These are phyloP conservation scores for Aspergillus sp. DNA, from an alignment of 2,329 filamentous ascomycete species.

Conservation along the genomic window DNA sequence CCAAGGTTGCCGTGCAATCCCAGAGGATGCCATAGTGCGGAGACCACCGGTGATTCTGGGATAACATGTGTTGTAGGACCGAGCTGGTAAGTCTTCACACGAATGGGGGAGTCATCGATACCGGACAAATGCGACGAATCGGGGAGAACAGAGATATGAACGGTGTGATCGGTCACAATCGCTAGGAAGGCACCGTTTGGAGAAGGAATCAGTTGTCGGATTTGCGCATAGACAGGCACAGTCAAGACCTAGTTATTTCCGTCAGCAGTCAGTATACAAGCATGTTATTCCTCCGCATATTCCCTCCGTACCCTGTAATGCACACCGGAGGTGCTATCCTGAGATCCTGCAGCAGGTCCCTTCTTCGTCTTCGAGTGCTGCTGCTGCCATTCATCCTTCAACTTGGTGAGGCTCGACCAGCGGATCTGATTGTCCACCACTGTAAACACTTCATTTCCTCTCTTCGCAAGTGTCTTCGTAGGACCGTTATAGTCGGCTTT, in stretches of 20 bases:
- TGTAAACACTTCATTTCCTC: slow-evolving; percentile 82
- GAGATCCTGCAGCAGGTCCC: slow-evolving; percentile 14
- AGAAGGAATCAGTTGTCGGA: slow-evolving; percentile 77
- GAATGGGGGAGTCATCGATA: slow-evolving; percentile 61
- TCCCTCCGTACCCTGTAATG: slow-evolving; percentile 22
- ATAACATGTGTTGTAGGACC: slow-evolving; percentile 88
- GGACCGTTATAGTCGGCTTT: slow-evolving; percentile 31
- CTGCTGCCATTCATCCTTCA: slow-evolving; percentile 60
- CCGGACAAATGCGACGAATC: slow-evolving; percentile 68
- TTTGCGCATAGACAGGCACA: slow-evolving; percentile 70
- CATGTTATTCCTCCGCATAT: background rate
- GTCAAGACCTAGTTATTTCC: slow-evolving; percentile 57
- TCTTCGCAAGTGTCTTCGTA: slow-evolving; percentile 62
- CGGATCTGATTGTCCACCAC: slow-evolving; percentile 83
- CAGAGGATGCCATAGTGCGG: slow-evolving; percentile 86
- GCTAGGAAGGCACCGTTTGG: slow-evolving; percentile 76
- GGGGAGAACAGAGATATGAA: slow-evolving; percentile 81
- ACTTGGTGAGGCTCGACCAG: slow-evolving; percentile 75
- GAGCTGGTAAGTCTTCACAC: slow-evolving; percentile 81
- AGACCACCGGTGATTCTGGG: slow-evolving; percentile 71
- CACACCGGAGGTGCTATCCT: slow-evolving; percentile 28
- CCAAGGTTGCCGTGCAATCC: slow-evolving; percentile 61
- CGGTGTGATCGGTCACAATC: slow-evolving; percentile 77
- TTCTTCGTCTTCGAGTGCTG: slow-evolving; percentile 27
- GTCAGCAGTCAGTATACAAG: slow-evolving; percentile 2